Evolutionary conservation across 1,284 basidiomycete genomes (phyloP).

Genomic region (Tranzscheliella williamsii): DNA sequence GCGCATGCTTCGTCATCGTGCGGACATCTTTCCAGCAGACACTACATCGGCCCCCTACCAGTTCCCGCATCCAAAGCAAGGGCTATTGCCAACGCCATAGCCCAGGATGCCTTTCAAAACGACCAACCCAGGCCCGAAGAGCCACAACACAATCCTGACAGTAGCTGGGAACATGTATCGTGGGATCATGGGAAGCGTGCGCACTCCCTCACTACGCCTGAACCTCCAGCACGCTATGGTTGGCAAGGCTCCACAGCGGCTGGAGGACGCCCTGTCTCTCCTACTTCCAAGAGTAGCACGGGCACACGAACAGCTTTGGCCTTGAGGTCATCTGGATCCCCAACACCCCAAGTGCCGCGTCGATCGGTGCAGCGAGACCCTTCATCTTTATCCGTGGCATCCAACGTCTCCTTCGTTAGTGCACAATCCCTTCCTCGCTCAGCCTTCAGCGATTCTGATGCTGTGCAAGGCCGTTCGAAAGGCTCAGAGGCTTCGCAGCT

Average conservation of each 20-base stretch:
- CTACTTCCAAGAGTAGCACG: no score
- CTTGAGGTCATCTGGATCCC: no score
- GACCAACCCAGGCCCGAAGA: background rate
- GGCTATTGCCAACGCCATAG: slow-evolving; percentile 29
- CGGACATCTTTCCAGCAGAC: slow-evolving; percentile 16
- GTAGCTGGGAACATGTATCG: background rate
- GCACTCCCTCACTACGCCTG: no score
- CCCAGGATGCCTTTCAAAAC: slow-evolving; percentile 10
- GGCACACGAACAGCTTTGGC: no score
- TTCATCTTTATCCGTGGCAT: slow-evolving; percentile 23
- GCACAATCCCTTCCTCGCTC: slow-evolving; percentile 20
- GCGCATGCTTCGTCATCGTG: no score
- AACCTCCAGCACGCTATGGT: no score
- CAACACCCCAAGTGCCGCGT: no score
- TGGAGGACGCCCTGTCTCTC: no score
- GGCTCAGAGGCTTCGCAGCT: slow-evolving; percentile 3
- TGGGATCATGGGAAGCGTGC: background rate
- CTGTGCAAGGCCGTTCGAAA: slow-evolving; percentile 1
- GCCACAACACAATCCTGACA: background rate
- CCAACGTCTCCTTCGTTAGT: slow-evolving; percentile 31
- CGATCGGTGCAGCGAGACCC: slow-evolving; percentile 16
- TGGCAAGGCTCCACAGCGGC: no score
- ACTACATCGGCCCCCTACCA: slow-evolving; percentile 40
- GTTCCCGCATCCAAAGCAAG: slow-evolving; percentile 21
- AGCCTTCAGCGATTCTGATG: slow-evolving; percentile 31